Evolutionary conservation across 495 filamentous ascomycete genomes (phyloP).

Genomic region (Trichocladium antarcticum): DNA sequence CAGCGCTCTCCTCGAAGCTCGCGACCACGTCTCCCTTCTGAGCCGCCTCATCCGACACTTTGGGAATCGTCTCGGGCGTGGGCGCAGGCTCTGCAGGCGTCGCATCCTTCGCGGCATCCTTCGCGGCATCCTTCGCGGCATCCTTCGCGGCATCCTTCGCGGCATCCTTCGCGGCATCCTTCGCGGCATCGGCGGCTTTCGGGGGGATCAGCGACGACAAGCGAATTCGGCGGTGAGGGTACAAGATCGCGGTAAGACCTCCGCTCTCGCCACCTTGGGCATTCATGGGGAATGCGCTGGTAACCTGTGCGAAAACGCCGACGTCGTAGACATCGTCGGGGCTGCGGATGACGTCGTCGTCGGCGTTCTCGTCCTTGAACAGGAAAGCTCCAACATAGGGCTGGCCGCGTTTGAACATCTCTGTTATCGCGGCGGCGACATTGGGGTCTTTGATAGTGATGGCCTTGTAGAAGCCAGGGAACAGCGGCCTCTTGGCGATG

Average conservation of each 20-base stretch:
- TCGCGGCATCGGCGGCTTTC: conserved; percentile 29
- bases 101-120: no score
- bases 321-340: conserved; percentile 85
- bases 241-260: conserved; percentile 81
- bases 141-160: no score
- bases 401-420: conserved; percentile 96
- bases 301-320: conserved; percentile 95
- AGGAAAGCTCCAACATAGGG: conserved; percentile 95
- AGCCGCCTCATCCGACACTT: conserved; percentile 32
- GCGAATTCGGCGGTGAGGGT: conserved; percentile 90
- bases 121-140: conserved; percentile 16
- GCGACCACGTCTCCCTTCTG: conserved; percentile 88
- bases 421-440: conserved; percentile 79
- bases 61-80: conserved; percentile 46
- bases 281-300: conserved; percentile 74
- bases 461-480: conserved; percentile 98
- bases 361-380: conserved; percentile 89
- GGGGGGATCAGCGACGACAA: conserved; percentile 70
- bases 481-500: conserved; percentile 89
- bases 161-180: conserved; percentile 20
- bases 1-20: conserved; percentile 79
- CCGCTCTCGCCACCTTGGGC: conserved; percentile 53
- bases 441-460: conserved; percentile 87
- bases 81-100: conserved; percentile 36
- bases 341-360: conserved; percentile 81